phyloP scores from a whole-genome alignment of 805 yeast genomes.

The Nakazawaea ishiwadae region DNA sequence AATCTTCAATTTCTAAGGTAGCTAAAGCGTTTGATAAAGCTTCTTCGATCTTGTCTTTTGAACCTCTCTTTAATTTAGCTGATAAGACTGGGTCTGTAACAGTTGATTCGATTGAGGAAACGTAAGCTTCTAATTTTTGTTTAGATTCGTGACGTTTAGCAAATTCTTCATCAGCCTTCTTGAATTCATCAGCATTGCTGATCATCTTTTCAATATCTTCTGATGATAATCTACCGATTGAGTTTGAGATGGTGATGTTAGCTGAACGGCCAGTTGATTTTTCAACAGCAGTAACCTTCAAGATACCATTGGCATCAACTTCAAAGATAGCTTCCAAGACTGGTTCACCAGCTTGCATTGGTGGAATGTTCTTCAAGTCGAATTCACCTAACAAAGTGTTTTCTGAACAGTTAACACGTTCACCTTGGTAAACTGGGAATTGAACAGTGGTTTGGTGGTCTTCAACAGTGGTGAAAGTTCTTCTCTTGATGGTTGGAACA shows the following conservation, averaged over 20 bases:
- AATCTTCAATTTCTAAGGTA: conserved; percentile 94
- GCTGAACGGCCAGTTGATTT: conserved; percentile 98
- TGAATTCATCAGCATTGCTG: conserved; percentile 97
- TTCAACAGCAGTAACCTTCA: conserved; percentile 98
- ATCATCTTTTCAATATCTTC: conserved; percentile 98
- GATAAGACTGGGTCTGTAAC: conserved; percentile 98
- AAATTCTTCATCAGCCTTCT: conserved; percentile 98
- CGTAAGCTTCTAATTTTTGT: conserved; percentile 98
- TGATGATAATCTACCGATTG: conserved; percentile 96
- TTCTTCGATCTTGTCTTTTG: conserved; percentile 95
- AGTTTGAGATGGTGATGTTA: conserved; percentile 98
- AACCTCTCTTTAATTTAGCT: conserved; percentile 94
- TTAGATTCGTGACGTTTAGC: conserved; percentile 99
- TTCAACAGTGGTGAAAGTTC: conserved; percentile 97
- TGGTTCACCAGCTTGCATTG: conserved; percentile 98
- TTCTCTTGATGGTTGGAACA: conserved; percentile 97
- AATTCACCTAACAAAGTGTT: conserved; percentile 98
- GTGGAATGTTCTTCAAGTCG: conserved; percentile 97
- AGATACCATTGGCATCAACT: conserved; percentile 99
- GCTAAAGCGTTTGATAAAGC: conserved; percentile 98
- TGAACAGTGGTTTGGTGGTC: conserved; percentile 99
- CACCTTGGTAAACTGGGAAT: conserved; percentile 99
- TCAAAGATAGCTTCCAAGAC: conserved; percentile 98
- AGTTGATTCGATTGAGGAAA: conserved; percentile 90
- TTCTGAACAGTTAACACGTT: conserved; percentile 97